Conservation (phyloP, 1,139 yeast species). For the Hansenula lynferdii region DNA sequence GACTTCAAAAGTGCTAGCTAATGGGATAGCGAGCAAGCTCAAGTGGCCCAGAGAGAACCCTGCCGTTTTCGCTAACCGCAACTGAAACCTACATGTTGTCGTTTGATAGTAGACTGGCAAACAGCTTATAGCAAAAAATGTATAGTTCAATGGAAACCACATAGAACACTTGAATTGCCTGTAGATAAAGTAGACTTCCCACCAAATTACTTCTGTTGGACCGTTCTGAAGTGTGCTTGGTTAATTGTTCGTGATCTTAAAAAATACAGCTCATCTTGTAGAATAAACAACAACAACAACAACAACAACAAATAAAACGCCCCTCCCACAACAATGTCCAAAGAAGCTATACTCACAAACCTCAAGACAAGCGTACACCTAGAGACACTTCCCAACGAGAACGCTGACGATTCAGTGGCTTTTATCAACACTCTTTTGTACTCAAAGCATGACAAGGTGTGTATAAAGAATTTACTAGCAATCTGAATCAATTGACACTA, state of each 20-base stretch:
- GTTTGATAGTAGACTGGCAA: conserved; percentile 27
- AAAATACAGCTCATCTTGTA: too few species aligned
- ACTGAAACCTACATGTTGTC: conserved; percentile 24
- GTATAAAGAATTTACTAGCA: neutral
- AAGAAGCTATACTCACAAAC: neutral
- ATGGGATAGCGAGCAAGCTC: conserved; percentile 7
- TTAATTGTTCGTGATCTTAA: too few species aligned
- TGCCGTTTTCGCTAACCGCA: conserved; percentile 29
- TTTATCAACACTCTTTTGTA: neutral
- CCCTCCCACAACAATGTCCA: neutral
- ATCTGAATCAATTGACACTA: neutral
- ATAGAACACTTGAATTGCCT: too few species aligned
- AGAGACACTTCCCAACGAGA: neutral
- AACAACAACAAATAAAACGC: neutral
- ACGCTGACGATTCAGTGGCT: neutral
- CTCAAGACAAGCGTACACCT: neutral
- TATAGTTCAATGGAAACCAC: too few species aligned
- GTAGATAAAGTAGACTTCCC: too few species aligned
- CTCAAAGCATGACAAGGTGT: neutral
- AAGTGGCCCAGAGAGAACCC: conserved; percentile 14
- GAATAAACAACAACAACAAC: neutral
- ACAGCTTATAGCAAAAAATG: conserved; percentile 11
- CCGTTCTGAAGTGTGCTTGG: too few species aligned
- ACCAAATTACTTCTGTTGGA: too few species aligned
- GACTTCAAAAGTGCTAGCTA: neutral